Base-by-base conservation (phyloP, 441 rosid species). In the Mallotus repandus region DNA sequence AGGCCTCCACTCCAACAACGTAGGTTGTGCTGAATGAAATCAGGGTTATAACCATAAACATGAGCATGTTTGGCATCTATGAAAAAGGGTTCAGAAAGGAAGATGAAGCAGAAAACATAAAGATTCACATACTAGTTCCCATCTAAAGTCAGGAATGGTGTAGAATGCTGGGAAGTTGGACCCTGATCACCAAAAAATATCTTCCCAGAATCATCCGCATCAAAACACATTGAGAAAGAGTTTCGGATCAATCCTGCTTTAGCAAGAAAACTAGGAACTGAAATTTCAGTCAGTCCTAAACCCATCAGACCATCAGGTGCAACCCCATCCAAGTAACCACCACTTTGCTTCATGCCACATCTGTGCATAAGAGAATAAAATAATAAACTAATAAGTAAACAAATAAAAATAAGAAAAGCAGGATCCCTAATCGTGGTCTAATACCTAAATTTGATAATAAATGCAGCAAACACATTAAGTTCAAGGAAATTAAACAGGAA, bases 251-350 rank as follows among this genome's bases (percentile, higher is more conserved):
- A 80, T 76, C 92, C 97, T 67, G 89, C 86, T 83, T 85, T 87
- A 62, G 97, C 89, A 74, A 91, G 91, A 71, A 87, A 79, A 82
- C 90, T 88, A 13, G 95, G 97, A 82, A 93, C 95, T 59, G 97
- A 87, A 72, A 86, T 82, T 32, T 89, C 93, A 59, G 88, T 84
- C 71, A 77, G 89, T 38, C 98, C 98, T 80, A 93, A 84, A 48
- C 97, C 98, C 93, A 89, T 81, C 69, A 93, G 84, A 76, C 98
- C 97, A 83, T 93, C 95, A 70, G 95, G 98, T 70, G 94, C 97
- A 81, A 80, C 84, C 55, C 93, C 96, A 60, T 82, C 79, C 80
- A 93, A 81, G 81, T 84, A 93, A 8, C 58, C 86, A 45, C 98
- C 98, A 78, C 86, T 90, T 82, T 90, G 96, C 81, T 85, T 92